Evolutionary conservation across 805 yeast genomes (phyloP).

Genomic region (Candida manassasensis): DNA sequence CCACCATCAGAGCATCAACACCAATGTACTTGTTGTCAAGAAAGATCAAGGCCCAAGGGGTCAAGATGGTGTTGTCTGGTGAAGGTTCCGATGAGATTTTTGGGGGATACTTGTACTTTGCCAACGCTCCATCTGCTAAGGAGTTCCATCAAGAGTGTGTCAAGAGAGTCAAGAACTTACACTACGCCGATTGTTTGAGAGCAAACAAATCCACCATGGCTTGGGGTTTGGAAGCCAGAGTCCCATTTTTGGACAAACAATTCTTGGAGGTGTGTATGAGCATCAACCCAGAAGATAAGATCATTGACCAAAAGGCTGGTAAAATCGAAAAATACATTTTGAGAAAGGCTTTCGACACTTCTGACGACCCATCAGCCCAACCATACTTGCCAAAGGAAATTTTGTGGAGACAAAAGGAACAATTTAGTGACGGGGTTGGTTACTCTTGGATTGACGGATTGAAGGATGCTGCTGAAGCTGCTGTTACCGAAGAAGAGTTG

Average conservation of each 20-base stretch:
- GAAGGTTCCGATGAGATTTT: slow-evolving; percentile 99
- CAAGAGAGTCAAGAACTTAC: slow-evolving; percentile 93
- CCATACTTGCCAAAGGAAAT: slow-evolving; percentile 96
- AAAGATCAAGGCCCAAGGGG: slow-evolving; percentile 99
- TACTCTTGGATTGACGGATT: slow-evolving; percentile 98
- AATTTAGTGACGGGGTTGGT: slow-evolving; percentile 98
- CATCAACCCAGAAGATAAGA: slow-evolving; percentile 89
- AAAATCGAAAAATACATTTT: slow-evolving; percentile 91
- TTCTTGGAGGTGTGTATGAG: slow-evolving; percentile 91
- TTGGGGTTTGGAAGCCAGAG: slow-evolving; percentile 99
- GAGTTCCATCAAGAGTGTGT: slow-evolving; percentile 97
- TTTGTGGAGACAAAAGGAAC: slow-evolving; percentile 99
- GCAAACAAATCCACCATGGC: slow-evolving; percentile 99
- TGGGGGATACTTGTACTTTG: slow-evolving; percentile 97
- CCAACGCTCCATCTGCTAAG: slow-evolving; percentile 86
- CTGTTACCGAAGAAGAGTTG: slow-evolving; percentile 84
- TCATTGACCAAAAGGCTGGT: slow-evolving; percentile 68
- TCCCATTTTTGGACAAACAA: slow-evolving; percentile 94
- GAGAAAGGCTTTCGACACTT: slow-evolving; percentile 96
- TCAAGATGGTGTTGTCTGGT: slow-evolving; percentile 98
- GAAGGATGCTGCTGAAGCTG: slow-evolving; percentile 89
- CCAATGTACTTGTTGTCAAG: slow-evolving; percentile 96
- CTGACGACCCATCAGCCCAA: slow-evolving; percentile 67
- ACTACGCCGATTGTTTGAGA: slow-evolving; percentile 93
- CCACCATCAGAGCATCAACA: slow-evolving; percentile 98